A percentile compares a stretch with the other conserved stretches of the same genome.
Conservation (phyloP, 192 early-diverging fungal genomes). For the Powellomyces hirtus region DNA sequence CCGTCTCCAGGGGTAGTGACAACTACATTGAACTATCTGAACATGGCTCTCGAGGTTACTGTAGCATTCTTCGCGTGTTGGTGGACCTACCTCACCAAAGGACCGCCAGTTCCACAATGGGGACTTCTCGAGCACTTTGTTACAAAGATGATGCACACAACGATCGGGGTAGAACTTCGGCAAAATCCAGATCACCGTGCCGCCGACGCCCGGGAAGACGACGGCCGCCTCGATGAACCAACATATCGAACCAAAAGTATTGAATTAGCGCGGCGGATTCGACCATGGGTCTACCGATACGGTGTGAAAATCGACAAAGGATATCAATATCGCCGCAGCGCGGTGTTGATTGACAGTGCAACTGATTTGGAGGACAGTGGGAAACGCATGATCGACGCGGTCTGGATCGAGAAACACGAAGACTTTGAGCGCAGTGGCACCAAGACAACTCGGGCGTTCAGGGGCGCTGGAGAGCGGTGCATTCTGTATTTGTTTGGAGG, state of each 20-base stretch:
- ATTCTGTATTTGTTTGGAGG: background rate
- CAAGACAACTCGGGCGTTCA: background rate
- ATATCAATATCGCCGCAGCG: background rate
- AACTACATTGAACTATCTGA: too few relatives aligned
- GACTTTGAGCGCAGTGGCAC: background rate
- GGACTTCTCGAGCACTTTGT: background rate
- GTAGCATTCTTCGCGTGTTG: too few relatives aligned
- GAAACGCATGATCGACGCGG: background rate
- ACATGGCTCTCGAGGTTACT: too few relatives aligned
- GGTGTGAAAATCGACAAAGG: too few relatives aligned
- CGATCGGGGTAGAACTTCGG: background rate
- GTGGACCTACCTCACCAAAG: background rate
- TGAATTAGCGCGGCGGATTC: background rate
- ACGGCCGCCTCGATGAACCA: background rate
- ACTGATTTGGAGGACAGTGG: background rate
- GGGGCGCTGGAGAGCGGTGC: background rate
- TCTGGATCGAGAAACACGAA: background rate
- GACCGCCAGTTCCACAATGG: background rate
- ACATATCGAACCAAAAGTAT: background rate
- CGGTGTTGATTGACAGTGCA: background rate
- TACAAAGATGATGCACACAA: background rate
- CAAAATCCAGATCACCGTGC: background rate
- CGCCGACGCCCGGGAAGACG: background rate
- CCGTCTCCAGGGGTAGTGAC: too few relatives aligned
- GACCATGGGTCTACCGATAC: background rate